Percentiles rank a stretch among this genome's conserved stretches.
Conservation (phyloP, 2,329 filamentous ascomycete genomes). For the Akanthomyces dipterigenus region DNA sequence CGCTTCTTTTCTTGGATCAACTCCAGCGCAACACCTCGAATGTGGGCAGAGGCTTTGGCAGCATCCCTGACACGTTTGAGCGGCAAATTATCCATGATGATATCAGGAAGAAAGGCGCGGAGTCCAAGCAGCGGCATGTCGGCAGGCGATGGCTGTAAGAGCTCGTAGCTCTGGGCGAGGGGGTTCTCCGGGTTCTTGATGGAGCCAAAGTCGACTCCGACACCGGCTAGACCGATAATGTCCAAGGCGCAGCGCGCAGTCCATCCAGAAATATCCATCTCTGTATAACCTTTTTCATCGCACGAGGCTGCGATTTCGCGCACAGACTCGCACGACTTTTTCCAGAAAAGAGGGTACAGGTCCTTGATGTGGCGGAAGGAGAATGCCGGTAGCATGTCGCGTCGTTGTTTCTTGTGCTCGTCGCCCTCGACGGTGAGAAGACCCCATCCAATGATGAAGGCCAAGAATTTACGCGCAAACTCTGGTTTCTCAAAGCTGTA, state of each 20-base stretch:
- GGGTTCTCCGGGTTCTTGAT: slow-evolving; percentile 27
- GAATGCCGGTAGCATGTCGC: slow-evolving; percentile 27
- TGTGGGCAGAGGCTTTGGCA: slow-evolving; percentile 22
- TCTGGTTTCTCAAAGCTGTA: slow-evolving; percentile 61
- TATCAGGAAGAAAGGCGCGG: slow-evolving; percentile 12
- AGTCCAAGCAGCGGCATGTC: slow-evolving; percentile 13
- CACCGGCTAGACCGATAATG: slow-evolving; percentile 28
- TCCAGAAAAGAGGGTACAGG: slow-evolving; percentile 27
- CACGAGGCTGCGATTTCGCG: slow-evolving; percentile 9
- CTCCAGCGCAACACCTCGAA: slow-evolving; percentile 21
- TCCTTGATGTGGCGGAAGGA: slow-evolving; percentile 25
- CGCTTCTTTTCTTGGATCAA: slow-evolving; percentile 27
- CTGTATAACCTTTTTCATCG: slow-evolving; percentile 9
- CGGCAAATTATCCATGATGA: slow-evolving; percentile 12
- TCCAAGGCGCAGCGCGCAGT: slow-evolving; percentile 25
- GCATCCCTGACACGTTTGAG: slow-evolving; percentile 15
- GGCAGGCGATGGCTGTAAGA: slow-evolving; percentile 14
- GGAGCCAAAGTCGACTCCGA: slow-evolving; percentile 28
- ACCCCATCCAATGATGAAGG: slow-evolving; percentile 69
- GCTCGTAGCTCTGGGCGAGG: slow-evolving; percentile 28
- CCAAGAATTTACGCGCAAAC: slow-evolving; percentile 58
- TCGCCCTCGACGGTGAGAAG: slow-evolving; percentile 26
- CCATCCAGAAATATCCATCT: slow-evolving; percentile 17
- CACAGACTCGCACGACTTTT: slow-evolving; percentile 23
- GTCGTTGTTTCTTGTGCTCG: slow-evolving; percentile 26